Percentiles rank a stretch among this genome's conserved stretches.
Evolutionary conservation across 805 yeast species (phyloP).

Genomic region (Candida khao-thaluensis): DNA sequence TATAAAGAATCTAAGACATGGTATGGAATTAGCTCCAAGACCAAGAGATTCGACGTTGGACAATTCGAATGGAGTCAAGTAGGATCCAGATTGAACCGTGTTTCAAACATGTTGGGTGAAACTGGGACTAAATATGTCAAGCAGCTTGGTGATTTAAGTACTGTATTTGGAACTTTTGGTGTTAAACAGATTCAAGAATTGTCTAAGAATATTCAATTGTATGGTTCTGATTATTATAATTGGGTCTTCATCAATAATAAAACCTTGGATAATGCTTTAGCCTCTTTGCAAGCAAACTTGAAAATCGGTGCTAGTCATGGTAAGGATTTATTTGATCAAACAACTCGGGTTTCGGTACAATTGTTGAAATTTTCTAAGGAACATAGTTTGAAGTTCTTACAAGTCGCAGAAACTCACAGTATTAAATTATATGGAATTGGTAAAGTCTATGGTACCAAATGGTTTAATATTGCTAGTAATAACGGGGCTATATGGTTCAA

Average conservation of each 20-base stretch:
- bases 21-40: conserved; percentile 1
- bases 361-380: not conserved
- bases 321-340: not conserved
- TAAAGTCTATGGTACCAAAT: not conserved
- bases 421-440: not conserved
- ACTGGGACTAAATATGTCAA: not conserved
- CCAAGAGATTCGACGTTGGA: not conserved
- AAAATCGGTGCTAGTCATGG: too few relatives aligned
- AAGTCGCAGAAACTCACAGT: not conserved
- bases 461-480: not conserved
- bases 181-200: too few relatives aligned
- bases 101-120: not conserved
- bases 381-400: not conserved
- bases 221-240: too few relatives aligned
- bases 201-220: too few relatives aligned
- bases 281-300: too few relatives aligned
- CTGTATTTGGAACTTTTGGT: too few relatives aligned
- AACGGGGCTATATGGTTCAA: conserved; percentile 39
- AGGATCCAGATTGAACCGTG: not conserved
- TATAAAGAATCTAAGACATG: conserved; percentile 4
- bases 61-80: not conserved
- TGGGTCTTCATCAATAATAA: too few relatives aligned
- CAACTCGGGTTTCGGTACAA: not conserved
- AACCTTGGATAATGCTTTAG: too few relatives aligned
- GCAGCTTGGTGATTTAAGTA: too few relatives aligned